Percentiles rank a stretch among this genome's conserved stretches.
Evolutionary conservation across 257 asterid species (phyloP).

Genomic region (Vinca minor): DNA sequence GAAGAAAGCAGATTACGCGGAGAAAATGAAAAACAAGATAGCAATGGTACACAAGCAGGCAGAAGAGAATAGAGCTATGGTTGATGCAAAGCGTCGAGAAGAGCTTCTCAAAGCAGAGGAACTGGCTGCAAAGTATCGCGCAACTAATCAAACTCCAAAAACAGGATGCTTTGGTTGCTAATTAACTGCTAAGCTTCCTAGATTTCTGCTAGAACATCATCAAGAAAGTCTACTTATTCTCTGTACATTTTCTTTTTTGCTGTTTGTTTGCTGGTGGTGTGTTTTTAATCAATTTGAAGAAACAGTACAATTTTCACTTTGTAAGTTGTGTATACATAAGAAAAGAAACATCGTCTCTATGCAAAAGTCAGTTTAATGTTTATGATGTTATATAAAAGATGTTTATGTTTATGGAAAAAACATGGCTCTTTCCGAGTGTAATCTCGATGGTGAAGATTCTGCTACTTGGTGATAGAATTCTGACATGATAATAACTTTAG

Average conservation of each 20-base stretch:
- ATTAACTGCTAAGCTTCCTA: slow-evolving; percentile 16
- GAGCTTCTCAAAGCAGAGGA: slow-evolving; percentile 57
- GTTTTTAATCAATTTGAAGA: slow-evolving; percentile 4
- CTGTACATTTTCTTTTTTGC: slow-evolving; percentile 5
- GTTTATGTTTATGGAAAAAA: no score
- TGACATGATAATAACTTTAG: no score
- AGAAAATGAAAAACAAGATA: slow-evolving; percentile 54
- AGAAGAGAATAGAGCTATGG: slow-evolving; percentile 65
- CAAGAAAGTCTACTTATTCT: slow-evolving; percentile 3
- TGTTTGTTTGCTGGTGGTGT: slow-evolving; percentile 8
- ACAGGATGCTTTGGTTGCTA: slow-evolving; percentile 75
- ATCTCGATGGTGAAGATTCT: no score
- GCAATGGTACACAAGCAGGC: slow-evolving; percentile 67
- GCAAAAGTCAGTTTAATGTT: slow-evolving; percentile 2
- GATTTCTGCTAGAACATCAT: no score
- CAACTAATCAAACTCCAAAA: slow-evolving; percentile 52
- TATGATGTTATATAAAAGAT: no score
- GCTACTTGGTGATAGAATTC: no score
- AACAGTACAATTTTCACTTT: background rate
- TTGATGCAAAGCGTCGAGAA: slow-evolving; percentile 52
- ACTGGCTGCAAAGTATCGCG: slow-evolving; percentile 55
- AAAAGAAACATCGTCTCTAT: slow-evolving; percentile 1
- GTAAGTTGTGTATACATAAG: slow-evolving; percentile 11
- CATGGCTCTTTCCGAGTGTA: no score
- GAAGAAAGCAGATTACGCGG: slow-evolving; percentile 68